A percentile compares a stretch with the other conserved stretches of the same genome.
Evolutionary conservation across 306 rosid genomes (phyloP).

Genomic region (Casuarina glauca): DNA sequence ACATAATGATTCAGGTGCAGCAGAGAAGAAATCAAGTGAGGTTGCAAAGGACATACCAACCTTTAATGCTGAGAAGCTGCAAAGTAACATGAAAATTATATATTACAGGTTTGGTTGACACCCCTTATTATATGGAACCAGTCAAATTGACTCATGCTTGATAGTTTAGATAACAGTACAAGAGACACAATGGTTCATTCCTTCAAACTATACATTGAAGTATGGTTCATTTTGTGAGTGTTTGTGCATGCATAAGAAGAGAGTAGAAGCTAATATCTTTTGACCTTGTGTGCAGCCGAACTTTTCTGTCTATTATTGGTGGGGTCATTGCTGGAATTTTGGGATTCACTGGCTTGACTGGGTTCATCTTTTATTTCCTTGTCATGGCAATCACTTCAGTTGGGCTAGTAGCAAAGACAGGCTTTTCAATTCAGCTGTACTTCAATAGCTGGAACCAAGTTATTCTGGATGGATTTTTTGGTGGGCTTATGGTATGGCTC

Average conservation of each 20-base stretch:
- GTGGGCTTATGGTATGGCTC: conserved; percentile 70
- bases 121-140: not conserved
- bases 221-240: not conserved
- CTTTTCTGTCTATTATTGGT: conserved; percentile 88
- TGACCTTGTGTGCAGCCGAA: conserved; percentile 68
- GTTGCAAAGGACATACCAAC: conserved; percentile 55
- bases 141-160: not conserved
- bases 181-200: not conserved
- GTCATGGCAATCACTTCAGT: conserved; percentile 76
- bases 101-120: conserved; percentile 77
- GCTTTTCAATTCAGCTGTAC: conserved; percentile 61
- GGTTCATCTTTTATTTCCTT: conserved; percentile 74
- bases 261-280: not conserved
- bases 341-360: conserved; percentile 82
- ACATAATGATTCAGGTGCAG: conserved; percentile 50
- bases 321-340: conserved; percentile 95
- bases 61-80: conserved; percentile 88
- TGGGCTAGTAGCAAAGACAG: conserved; percentile 66
- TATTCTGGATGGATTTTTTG: conserved; percentile 65
- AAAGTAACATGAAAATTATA: conserved; percentile 76
- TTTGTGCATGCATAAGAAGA: not conserved
- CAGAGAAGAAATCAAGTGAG: conserved; percentile 68
- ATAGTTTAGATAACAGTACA: conserved; percentile 1
- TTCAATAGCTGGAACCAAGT: conserved; percentile 73
- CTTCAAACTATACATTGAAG: not conserved